Evolutionary conservation across 352 stramenopile genomes (phyloP).

Genomic region (Globisporangium iwayamae): DNA sequence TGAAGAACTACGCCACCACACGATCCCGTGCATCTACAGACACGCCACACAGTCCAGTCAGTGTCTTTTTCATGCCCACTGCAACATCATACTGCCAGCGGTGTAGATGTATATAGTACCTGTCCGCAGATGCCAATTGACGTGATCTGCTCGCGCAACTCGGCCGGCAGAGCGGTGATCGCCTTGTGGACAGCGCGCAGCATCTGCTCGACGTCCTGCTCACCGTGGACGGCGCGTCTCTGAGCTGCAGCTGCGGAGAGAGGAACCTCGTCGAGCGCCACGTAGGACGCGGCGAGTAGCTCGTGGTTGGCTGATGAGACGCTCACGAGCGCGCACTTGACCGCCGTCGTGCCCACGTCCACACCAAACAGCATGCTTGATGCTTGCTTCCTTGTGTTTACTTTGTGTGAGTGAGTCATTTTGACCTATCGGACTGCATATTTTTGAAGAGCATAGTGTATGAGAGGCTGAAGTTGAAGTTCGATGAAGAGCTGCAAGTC

Average conservation of each 20-base stretch:
- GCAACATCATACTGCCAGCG: background rate
- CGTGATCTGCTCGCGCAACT: constrained; percentile 21
- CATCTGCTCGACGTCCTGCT: constrained; percentile 49
- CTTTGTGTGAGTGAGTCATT: too few relatives aligned
- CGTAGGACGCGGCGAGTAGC: constrained; percentile 31
- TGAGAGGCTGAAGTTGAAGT: too few relatives aligned
- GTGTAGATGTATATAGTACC: constrained; percentile 17
- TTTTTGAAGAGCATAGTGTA: too few relatives aligned
- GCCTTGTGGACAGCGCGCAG: constrained; percentile 38
- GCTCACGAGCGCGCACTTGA: constrained; percentile 71
- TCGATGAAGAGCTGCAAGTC: too few relatives aligned
- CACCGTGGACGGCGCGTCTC: constrained; percentile 11
- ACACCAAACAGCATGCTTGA: constrained; percentile 38
- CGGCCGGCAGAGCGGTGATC: constrained; percentile 28
- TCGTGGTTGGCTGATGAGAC: constrained; percentile 11
- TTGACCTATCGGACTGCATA: too few relatives aligned
- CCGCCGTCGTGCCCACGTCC: constrained; percentile 72
- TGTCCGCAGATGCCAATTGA: constrained; percentile 73
- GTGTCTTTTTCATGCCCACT: too few relatives aligned
- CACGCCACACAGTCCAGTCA: background rate
- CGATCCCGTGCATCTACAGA: constrained; percentile 78
- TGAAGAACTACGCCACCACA: constrained; percentile 66
- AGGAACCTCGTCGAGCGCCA: constrained; percentile 34
- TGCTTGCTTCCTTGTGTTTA: background rate
- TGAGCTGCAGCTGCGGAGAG: constrained; percentile 1